Evolutionary conservation across 306 rosid genomes (phyloP).

Genomic region (Oemleria cerasiformis): DNA sequence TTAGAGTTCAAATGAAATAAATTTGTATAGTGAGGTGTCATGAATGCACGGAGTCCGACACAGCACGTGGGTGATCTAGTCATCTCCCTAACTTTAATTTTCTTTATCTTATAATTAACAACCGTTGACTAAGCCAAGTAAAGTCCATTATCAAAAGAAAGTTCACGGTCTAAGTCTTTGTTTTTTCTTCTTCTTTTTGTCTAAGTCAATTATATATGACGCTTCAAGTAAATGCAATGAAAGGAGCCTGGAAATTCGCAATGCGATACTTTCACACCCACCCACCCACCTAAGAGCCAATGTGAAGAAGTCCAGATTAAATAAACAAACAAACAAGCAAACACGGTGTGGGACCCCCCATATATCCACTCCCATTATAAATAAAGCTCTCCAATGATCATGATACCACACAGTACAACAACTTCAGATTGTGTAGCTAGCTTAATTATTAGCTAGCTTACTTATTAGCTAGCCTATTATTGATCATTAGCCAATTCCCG

Average conservation of each 20-base stretch:
- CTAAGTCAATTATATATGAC: not conserved
- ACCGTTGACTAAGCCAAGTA: no score
- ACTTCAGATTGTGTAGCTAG: not conserved
- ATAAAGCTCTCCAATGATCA: not conserved
- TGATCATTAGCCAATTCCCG: no score
- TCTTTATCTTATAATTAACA: no score
- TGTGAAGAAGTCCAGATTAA: not conserved
- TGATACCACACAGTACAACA: not conserved
- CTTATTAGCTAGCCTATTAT: not conserved
- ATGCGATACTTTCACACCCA: not conserved
- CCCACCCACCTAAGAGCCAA: not conserved
- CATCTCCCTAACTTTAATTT: no score
- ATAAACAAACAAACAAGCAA: not conserved
- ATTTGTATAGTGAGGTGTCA: no score
- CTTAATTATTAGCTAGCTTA: no score
- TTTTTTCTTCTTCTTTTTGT: not conserved
- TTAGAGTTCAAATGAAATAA: no score
- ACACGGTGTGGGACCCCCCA: not conserved
- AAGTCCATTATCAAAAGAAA: no score
- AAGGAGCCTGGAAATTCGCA: not conserved
- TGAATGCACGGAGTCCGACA: no score
- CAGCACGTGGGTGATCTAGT: no score
- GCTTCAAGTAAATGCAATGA: not conserved
- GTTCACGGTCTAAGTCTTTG: not conserved
- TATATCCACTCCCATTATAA: not conserved